A percentile compares a stretch with the other conserved stretches of the same genome.
Conservation (phyloP, 75 land plant species). For the Chamaecyparis obtusa region DNA sequence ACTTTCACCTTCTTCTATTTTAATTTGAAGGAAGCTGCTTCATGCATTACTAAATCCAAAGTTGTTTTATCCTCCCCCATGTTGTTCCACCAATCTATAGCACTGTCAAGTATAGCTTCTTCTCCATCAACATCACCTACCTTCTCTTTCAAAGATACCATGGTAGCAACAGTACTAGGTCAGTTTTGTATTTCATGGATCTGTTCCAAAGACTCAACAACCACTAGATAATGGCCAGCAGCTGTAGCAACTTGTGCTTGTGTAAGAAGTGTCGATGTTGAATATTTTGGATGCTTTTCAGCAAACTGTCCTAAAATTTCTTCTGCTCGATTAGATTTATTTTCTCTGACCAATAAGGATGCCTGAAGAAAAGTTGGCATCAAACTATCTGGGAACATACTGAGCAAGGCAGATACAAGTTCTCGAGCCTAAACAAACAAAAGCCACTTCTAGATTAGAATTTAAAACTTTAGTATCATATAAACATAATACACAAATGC, state of each 20-base stretch:
- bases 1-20: slow-evolving; percentile 70
- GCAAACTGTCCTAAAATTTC: slow-evolving; percentile 67
- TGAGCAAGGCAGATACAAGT: slow-evolving; percentile 45
- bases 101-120: slow-evolving; percentile 64
- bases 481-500: not conserved
- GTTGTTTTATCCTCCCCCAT: slow-evolving; percentile 65
- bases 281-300: slow-evolving; percentile 52
- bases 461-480: not conserved
- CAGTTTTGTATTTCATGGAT: slow-evolving; percentile 68
- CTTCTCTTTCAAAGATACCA: slow-evolving; percentile 76
- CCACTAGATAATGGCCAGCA: slow-evolving; percentile 69
- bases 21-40: slow-evolving; percentile 90
- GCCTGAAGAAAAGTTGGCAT: slow-evolving; percentile 79
- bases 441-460: not conserved
- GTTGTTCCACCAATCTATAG: slow-evolving; percentile 90
- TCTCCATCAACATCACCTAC: slow-evolving; percentile 75
- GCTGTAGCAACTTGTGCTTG: slow-evolving; percentile 88
- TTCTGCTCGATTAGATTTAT: slow-evolving; percentile 76
- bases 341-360: slow-evolving; percentile 74
- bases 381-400: slow-evolving; percentile 65
- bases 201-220: slow-evolving; percentile 62
- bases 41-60: slow-evolving; percentile 51
- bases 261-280: slow-evolving; percentile 51
- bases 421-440: slow-evolving; percentile 67
- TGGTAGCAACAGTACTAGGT: slow-evolving; percentile 89